Percentiles rank a stretch among this genome's conserved stretches.
phyloP scores from a whole-genome alignment of 1,284 basidiomycete species.

The Malassezia dermatis region DNA sequence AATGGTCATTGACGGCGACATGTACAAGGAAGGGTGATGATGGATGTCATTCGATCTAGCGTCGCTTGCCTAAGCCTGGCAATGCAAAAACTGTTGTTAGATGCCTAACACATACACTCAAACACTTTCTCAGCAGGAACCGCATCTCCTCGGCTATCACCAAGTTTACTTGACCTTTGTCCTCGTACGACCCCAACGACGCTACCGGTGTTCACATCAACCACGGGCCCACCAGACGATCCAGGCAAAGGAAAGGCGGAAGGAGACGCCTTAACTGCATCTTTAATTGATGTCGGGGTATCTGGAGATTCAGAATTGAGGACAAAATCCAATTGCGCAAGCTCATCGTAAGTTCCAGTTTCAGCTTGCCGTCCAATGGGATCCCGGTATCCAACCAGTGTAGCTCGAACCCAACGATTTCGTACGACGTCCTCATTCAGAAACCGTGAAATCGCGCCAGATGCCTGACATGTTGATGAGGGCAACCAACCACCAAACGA shows the following conservation, averaged over 20 bases:
- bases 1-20: not conserved
- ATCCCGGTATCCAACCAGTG: slow-evolving; percentile 42
- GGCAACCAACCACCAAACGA: slow-evolving; percentile 53
- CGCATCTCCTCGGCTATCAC: slow-evolving; percentile 60
- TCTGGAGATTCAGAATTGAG: slow-evolving; percentile 24
- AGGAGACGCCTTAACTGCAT: slow-evolving; percentile 6
- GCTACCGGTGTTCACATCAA: slow-evolving; percentile 58
- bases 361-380: slow-evolving; percentile 22
- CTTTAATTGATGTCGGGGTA: slow-evolving; percentile 27
- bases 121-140: slow-evolving; percentile 61
- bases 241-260: slow-evolving; percentile 56
- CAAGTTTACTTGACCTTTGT: slow-evolving; percentile 54
- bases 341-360: slow-evolving; percentile 61
- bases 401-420: slow-evolving; percentile 37
- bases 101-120: slow-evolving; percentile 46
- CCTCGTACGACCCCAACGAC: slow-evolving; percentile 63
- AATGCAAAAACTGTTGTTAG: slow-evolving; percentile 28
- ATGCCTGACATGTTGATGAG: not conserved
- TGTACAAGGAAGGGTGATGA: not conserved
- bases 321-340: slow-evolving; percentile 54
- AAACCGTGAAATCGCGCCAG: not conserved
- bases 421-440: slow-evolving; percentile 25
- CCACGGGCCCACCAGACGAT: slow-evolving; percentile 62
- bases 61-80: slow-evolving; percentile 28
- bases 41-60: not conserved